Evolutionary conservation across 352 stramenopile species (phyloP).

Genomic region (Pythium sukuiense): DNA sequence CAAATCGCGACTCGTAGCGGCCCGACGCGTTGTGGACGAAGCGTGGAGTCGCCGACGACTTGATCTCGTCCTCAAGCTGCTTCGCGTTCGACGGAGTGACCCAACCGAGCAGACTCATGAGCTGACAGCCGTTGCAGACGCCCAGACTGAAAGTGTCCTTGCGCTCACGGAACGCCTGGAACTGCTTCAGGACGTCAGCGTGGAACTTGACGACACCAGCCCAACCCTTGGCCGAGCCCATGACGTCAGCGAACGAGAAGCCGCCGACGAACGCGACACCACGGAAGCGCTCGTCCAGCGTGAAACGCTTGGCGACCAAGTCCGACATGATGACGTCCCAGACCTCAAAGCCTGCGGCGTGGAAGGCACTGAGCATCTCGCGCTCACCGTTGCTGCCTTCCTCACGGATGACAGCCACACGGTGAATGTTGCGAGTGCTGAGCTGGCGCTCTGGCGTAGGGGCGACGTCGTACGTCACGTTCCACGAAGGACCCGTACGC

Average conservation of each 20-base stretch:
- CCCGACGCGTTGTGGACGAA: conserved; percentile 98
- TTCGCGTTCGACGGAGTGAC: conserved; percentile 76
- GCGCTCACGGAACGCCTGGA: conserved; percentile 94
- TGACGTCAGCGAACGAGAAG: conserved; percentile 98
- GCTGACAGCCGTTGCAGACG: conserved; percentile 99
- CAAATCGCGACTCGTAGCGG: conserved; percentile 97
- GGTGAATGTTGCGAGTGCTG: conserved; percentile 86
- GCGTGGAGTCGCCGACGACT: conserved; percentile 77
- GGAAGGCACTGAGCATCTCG: conserved; percentile 98
- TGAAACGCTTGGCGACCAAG: conserved; percentile 90
- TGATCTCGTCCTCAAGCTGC: conserved; percentile 52
- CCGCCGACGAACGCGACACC: conserved; percentile 98
- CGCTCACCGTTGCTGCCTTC: conserved; percentile 99
- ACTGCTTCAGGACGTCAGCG: conserved; percentile 93
- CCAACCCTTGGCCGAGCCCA: conserved; percentile 99
- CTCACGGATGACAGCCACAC: conserved; percentile 96
- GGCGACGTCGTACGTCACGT: conserved; percentile 87
- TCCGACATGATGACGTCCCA: conserved; percentile 99
- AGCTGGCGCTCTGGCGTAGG: conserved; percentile 82
- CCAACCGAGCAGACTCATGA: conserved; percentile 99
- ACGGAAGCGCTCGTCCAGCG: conserved; percentile 93
- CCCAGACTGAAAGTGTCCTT: conserved; percentile 98
- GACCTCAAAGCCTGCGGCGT: conserved; percentile 96
- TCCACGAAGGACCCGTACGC: conserved; percentile 86
- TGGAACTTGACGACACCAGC: conserved; percentile 98